phyloP scores from a whole-genome alignment of 1,139 yeast genomes.

The Sporopachydermia cereana region DNA sequence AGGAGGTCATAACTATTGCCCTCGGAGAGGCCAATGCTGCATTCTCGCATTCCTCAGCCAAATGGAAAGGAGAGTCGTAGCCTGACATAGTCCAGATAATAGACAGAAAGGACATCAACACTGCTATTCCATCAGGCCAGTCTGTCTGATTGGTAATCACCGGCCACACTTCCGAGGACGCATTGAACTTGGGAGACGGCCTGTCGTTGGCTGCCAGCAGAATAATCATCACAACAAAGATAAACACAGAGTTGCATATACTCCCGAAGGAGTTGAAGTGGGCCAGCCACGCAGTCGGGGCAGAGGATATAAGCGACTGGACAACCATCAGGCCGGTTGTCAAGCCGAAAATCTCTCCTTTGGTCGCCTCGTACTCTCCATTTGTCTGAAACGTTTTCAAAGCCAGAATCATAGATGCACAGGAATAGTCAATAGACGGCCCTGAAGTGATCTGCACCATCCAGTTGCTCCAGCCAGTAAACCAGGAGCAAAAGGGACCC shows the following conservation, averaged over 20 bases:
- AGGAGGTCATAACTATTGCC: conserved; percentile 55
- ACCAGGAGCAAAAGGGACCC: conserved; percentile 44
- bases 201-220: conserved; percentile 44
- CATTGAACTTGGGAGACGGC: conserved; percentile 36
- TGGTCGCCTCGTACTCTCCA: conserved; percentile 30
- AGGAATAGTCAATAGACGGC: conserved; percentile 54
- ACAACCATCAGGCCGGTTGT: conserved; percentile 39
- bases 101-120: conserved; percentile 50
- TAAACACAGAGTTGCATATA: conserved; percentile 36
- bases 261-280: conserved; percentile 45
- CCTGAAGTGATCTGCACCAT: conserved; percentile 44
- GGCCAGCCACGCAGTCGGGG: conserved; percentile 32
- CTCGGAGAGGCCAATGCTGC: conserved; percentile 55
- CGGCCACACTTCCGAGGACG: conserved; percentile 42
- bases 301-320: conserved; percentile 40
- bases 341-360: conserved; percentile 40
- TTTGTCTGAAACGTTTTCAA: conserved; percentile 28
- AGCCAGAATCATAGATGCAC: conserved; percentile 52
- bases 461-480: conserved; percentile 50
- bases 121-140: conserved; percentile 54
- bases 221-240: conserved; percentile 44
- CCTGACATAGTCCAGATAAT: conserved; percentile 73
- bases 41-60: conserved; percentile 60
- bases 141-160: conserved; percentile 48
- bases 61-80: conserved; percentile 63